Percentiles rank a stretch among this genome's conserved stretches.
Evolutionary conservation across 345 rosid species (phyloP).

Genomic region (Eucalyptus sp.): DNA sequence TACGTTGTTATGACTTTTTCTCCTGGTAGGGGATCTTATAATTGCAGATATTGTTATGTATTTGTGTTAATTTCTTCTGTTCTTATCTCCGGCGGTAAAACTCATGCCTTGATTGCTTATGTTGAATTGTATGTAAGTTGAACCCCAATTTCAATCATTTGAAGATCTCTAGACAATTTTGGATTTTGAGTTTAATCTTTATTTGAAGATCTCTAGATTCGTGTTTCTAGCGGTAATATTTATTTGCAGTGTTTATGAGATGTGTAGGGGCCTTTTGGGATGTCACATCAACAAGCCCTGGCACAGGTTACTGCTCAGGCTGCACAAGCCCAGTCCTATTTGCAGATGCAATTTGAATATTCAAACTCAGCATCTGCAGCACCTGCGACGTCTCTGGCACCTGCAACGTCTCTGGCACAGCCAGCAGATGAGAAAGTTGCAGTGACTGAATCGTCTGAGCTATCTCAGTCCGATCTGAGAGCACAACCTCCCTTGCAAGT

Average conservation of each 20-base stretch:
- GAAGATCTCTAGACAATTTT: neutral
- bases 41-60: neutral
- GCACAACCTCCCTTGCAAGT: slow-evolving; percentile 23
- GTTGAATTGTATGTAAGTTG: neutral
- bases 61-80: neutral
- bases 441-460: slow-evolving; percentile 21
- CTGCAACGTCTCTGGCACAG: neutral
- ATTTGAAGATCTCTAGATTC: neutral
- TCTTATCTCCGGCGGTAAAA: neutral
- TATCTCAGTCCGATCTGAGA: slow-evolving; percentile 25
- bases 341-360: slow-evolving; percentile 16
- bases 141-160: neutral
- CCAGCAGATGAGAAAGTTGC: neutral
- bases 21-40: neutral
- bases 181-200: neutral
- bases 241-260: neutral
- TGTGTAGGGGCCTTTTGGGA: slow-evolving; percentile 57
- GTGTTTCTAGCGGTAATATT: neutral
- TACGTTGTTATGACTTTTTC: neutral
- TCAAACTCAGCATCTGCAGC: slow-evolving; percentile 12
- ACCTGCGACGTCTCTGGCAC: neutral
- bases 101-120: neutral
- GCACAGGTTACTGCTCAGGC: slow-evolving; percentile 87
- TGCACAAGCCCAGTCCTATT: slow-evolving; percentile 28
- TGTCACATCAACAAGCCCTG: slow-evolving; percentile 77